Evolutionary conservation across 2,329 filamentous ascomycete species (phyloP), one percentile per base, ranked within the genome.

Genomic region (Aspergillus vadensis): DNA sequence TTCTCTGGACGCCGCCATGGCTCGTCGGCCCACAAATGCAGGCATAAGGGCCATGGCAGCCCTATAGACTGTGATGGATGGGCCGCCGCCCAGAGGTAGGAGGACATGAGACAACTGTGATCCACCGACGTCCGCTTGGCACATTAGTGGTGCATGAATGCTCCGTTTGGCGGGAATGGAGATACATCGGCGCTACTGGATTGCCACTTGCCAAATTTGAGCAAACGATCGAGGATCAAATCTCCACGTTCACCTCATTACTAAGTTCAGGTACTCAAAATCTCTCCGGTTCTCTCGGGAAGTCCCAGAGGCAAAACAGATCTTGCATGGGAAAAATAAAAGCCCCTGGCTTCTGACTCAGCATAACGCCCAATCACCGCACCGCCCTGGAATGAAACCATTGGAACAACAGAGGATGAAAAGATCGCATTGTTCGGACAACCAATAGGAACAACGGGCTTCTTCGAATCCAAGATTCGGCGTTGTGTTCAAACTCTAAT

Each of bases 201-300:
- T 55, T 44, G 39, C 41, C 53, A 36, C 41, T 32, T 55, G n/a
- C 53, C 53, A 55, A 36, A 36, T 32, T 44, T 55, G 39, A 17
- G 39, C 25, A 41, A 9, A 6, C 10, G 19, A 21, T 8, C 19
- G 41, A 21, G 15, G 47, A 50, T 50, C 47, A 50, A n/a, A 32
- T 50, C 25, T 30, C 47, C 47, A 50, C 47, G 23, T 15, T 50
- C 4, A 30, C 19, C 25, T 27, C 7, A 50, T 27, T 4, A n/a
- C 3, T 17, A 30, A 30, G 10, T 30, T 50, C 15, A 50, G 47
- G 47, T 30, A 50, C 47, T 17, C 15, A 12, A 12, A 7, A 30
- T 27, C 10, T 32, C n/a, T 32, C n/a, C 25, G 47, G 47, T 32
- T 27, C 25, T 10, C 25, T 30, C 25, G 47, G 47, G 47, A 50